Evolutionary conservation across 2,329 filamentous ascomycete genomes (phyloP).

Genomic region (Fusarium nygamai): DNA sequence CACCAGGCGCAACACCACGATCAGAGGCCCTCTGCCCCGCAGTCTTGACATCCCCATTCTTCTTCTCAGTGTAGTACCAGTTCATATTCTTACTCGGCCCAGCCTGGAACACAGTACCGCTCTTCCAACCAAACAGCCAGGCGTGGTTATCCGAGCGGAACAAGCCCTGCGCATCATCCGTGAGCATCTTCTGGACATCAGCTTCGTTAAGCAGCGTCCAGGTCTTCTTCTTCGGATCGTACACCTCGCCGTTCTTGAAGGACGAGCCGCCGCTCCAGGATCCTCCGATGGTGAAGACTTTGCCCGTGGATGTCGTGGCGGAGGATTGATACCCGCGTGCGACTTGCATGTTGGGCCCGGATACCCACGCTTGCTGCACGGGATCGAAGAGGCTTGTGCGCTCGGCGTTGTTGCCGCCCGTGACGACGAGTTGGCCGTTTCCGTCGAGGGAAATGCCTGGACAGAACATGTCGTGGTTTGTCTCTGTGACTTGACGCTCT

Average conservation of each 20-base stretch:
- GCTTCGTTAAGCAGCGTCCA: conserved; percentile 44
- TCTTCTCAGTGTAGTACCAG: conserved; percentile 59
- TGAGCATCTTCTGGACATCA: conserved; percentile 59
- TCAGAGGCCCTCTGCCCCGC: conserved; percentile 40
- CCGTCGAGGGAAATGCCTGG: conserved; percentile 62
- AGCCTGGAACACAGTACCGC: conserved; percentile 61
- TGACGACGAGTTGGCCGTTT: conserved; percentile 61
- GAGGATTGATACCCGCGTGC: conserved; percentile 26
- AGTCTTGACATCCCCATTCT: conserved; percentile 30
- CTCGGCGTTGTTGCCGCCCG: conserved; percentile 61
- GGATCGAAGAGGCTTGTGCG: conserved; percentile 60
- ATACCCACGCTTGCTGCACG: conserved; percentile 5
- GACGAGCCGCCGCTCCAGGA: conserved; percentile 19
- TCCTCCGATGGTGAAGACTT: conserved; percentile 28
- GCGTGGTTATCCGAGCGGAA: conserved; percentile 51
- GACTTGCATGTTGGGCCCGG: conserved; percentile 12
- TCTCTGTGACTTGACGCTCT: conserved; percentile 48
- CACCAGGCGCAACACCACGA: conserved; percentile 53
- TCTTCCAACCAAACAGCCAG: conserved; percentile 53
- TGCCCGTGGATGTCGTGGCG: conserved; percentile 21
- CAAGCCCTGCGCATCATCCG: conserved; percentile 58
- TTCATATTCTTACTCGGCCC: conserved; percentile 63
- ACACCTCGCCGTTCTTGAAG: conserved; percentile 27
- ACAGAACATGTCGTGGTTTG: conserved; percentile 66
- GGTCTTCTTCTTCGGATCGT: conserved; percentile 12